Evolutionary conservation across 495 filamentous ascomycete species (phyloP).

Genomic region (Aspergillus sclerotioniger): DNA sequence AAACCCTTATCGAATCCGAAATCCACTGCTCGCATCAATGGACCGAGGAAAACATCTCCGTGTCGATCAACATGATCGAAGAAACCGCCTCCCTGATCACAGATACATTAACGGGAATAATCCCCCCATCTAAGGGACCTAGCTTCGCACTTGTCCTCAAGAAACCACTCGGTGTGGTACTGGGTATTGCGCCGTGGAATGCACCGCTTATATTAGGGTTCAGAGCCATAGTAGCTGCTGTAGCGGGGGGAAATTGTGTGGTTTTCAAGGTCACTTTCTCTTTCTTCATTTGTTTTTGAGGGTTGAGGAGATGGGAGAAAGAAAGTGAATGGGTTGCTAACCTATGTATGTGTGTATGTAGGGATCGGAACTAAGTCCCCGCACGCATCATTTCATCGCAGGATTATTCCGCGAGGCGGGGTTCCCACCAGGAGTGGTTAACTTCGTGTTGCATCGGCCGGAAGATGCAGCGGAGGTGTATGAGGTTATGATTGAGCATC

Average conservation of each 20-base stretch:
- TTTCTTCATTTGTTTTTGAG: no score
- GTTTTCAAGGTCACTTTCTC: constrained; percentile 53
- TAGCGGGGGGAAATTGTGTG: constrained; percentile 69
- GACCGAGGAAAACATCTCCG: constrained; percentile 9
- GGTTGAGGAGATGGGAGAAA: no score
- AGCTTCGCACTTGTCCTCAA: constrained; percentile 43
- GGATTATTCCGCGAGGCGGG: constrained; percentile 19
- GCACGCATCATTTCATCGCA: constrained; percentile 52
- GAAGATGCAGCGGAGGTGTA: constrained; percentile 55
- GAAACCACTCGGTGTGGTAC: constrained; percentile 71
- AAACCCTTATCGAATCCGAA: constrained; percentile 5
- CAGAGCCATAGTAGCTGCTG: constrained; percentile 61
- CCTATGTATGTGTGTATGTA: neutral
- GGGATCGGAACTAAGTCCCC: constrained; percentile 64
- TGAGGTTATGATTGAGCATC: constrained; percentile 54
- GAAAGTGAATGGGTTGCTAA: neutral
- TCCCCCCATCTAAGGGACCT: constrained; percentile 8
- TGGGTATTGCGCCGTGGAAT: constrained; percentile 76
- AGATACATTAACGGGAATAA: constrained; percentile 1
- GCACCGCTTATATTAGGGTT: constrained; percentile 55
- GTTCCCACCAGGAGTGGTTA: constrained; percentile 49
- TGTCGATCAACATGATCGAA: constrained; percentile 12
- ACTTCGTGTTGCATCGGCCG: constrained; percentile 53
- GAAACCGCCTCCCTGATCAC: constrained; percentile 17
- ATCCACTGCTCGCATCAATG: constrained; percentile 9